Base-by-base conservation (phyloP, 1,284 basidiomycete genomes). In the Ceratobasidium sp. region DNA sequence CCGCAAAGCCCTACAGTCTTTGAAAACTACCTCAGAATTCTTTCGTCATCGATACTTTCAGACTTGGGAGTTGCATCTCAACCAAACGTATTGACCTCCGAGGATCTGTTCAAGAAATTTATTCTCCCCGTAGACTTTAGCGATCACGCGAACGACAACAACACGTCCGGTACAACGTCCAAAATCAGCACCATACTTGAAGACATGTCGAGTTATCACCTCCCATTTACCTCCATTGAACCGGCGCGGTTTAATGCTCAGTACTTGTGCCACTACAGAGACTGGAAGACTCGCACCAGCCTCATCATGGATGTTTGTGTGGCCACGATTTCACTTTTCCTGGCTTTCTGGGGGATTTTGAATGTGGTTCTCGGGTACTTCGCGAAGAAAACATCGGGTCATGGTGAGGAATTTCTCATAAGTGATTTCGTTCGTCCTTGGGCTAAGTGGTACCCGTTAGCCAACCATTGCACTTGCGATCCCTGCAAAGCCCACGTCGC, bases 221-320 rank as follows among this genome's bases (percentile, higher is more conserved):
- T 63, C 3, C 60, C 60, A 41, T 47, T 48, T 29, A 27, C 14
- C 22, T 48, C 24, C 5, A 24, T 63, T 19, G 9, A 31, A 2
- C 60, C 60, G 1, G 29, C 60, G 2, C 24, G 47, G 3, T 47
- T 63, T 24, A 63, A 63, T 24, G 36, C 27, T 11, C 11, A 47
- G 14, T 63, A 63, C 9, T 24, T 63, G 4, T 63, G 60, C 24
- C 60, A 63, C 45, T 63, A 63, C 60, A 1, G 19, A 4, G 19
- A n/a, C 3, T 63, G 60, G 60, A 63, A 63, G 41, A 47, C 60
- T 0, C 45, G 1, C 6, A 15, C 11, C 0, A 48, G 22, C 11
- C 41, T 63, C 5, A 19, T 63, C 9, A 15, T 63, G 7, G 60
- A 63, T 27, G 60, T 63, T 0, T 48, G 45, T 15, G 60, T 63